Evolutionary conservation across 2,329 filamentous ascomycete genomes (phyloP).

Genomic region (Cryoendolithus antarcticus): DNA sequence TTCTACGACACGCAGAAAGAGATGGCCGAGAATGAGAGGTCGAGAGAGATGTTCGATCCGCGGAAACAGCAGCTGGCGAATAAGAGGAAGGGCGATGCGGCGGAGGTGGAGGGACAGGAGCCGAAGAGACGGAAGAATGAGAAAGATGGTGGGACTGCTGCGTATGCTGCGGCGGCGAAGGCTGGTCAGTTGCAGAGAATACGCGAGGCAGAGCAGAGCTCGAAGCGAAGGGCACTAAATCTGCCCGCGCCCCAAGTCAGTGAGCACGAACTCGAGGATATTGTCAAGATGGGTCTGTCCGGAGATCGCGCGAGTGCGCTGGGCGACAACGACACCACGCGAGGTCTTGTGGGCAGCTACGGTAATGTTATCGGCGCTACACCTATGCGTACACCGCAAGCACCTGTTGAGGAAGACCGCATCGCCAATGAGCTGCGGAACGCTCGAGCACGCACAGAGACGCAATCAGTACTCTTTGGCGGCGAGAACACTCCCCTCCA

Average conservation of each 20-base stretch:
- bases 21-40: slow-evolving; percentile 63
- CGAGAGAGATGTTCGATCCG: slow-evolving; percentile 78
- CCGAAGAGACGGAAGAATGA: slow-evolving; percentile 81
- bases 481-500: slow-evolving; percentile 87
- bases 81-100: slow-evolving; percentile 84
- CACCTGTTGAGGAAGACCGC: slow-evolving; percentile 83
- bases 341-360: slow-evolving; percentile 80
- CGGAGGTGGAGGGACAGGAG: slow-evolving; percentile 60
- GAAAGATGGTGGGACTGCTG: slow-evolving; percentile 64
- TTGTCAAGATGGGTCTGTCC: slow-evolving; percentile 96
- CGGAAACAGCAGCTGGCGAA: slow-evolving; percentile 80
- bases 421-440: slow-evolving; percentile 96
- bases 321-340: slow-evolving; percentile 68
- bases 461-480: slow-evolving; percentile 82
- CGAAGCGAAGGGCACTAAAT: slow-evolving; percentile 72
- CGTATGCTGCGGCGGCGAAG: slow-evolving; percentile 77
- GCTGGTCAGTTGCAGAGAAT: slow-evolving; percentile 91
- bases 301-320: slow-evolving; percentile 72
- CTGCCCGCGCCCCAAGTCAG: slow-evolving; percentile 84
- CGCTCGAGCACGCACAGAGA: slow-evolving; percentile 81
- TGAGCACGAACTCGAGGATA: slow-evolving; percentile 87
- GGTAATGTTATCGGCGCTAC: slow-evolving; percentile 66
- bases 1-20: slow-evolving; percentile 93
- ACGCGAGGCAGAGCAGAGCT: slow-evolving; percentile 90
- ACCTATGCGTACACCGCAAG: slow-evolving; percentile 83